A percentile compares a stretch with the other conserved stretches of the same genome.
These are phyloP conservation scores for Apiospora pterosperma DNA, from an alignment of 2,329 filamentous ascomycete genomes.

Conservation along the genomic window DNA sequence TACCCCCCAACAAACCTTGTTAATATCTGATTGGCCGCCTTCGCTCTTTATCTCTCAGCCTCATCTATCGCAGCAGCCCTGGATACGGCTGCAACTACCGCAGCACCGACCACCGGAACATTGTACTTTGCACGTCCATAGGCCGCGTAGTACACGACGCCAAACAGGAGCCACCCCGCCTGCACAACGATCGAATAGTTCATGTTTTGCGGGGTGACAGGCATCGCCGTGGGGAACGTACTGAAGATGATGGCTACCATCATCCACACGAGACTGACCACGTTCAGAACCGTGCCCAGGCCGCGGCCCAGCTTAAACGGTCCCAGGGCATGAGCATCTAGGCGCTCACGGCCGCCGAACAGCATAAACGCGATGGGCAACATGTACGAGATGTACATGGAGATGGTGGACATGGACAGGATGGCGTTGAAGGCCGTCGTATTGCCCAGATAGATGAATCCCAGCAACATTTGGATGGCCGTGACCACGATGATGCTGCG, in stretches of 20 bases:
- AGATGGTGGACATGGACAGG: constrained; percentile 38
- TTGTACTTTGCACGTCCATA: constrained; percentile 22
- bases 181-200: constrained; percentile 44
- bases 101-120: constrained; percentile 14
- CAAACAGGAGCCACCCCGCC: constrained; percentile 33
- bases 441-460: constrained; percentile 39
- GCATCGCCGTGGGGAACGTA: constrained; percentile 38
- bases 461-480: constrained; percentile 25
- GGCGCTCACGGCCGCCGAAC: neutral
- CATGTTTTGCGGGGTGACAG: constrained; percentile 39
- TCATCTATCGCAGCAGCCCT: no score
- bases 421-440: constrained; percentile 39
- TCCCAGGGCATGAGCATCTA: neutral
- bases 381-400: constrained; percentile 40
- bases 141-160: constrained; percentile 28
- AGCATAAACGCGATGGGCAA: constrained; percentile 33
- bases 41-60: neutral
- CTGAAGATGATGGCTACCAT: constrained; percentile 41
- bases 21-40: neutral
- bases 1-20: neutral
- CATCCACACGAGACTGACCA: constrained; percentile 40
- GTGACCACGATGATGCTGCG: constrained; percentile 22
- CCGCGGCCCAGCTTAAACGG: constrained; percentile 30
- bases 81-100: neutral
- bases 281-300: constrained; percentile 27